Percentiles rank a stretch among this genome's conserved stretches.
phyloP scores from a whole-genome alignment of 106 monocot species.

The Cymbidium sinense region DNA sequence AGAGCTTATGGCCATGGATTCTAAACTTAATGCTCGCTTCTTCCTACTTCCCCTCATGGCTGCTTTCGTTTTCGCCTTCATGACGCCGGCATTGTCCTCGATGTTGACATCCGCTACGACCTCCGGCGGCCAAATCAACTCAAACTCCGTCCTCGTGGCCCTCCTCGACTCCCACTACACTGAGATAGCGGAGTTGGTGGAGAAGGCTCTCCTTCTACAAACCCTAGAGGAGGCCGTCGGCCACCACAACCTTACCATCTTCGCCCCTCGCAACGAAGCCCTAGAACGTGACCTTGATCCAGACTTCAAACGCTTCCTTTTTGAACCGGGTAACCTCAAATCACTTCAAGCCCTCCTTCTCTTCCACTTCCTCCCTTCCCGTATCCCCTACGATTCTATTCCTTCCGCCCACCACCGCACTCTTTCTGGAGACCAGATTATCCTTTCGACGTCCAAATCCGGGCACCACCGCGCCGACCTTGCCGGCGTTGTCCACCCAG shows the following conservation, averaged over 20 bases:
- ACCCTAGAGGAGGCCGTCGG: conserved; percentile 77
- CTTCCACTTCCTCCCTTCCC: conserved; percentile 43
- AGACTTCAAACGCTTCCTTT: conserved; percentile 87
- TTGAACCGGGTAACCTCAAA: conserved; percentile 70
- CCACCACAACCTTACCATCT: conserved; percentile 76
- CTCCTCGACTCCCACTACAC: conserved; percentile 73
- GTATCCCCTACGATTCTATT: conserved; percentile 18
- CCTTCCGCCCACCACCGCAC: conserved; percentile 24
- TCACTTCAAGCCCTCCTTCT: conserved; percentile 63
- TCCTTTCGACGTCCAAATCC: conserved; percentile 9
- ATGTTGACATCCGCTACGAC: too few relatives aligned
- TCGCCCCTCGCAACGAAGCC: conserved; percentile 82
- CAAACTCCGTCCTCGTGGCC: conserved; percentile 46
- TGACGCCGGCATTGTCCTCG: not conserved
- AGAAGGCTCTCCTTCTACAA: conserved; percentile 81
- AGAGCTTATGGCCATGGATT: not conserved
- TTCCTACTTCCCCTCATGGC: not conserved
- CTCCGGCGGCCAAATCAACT: conserved; percentile 20
- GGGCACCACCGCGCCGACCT: conserved; percentile 13
- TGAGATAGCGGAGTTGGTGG: conserved; percentile 79
- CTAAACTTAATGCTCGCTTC: too few relatives aligned
- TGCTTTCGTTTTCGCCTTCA: not conserved
- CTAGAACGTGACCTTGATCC: conserved; percentile 89
- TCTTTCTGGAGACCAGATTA: conserved; percentile 42
- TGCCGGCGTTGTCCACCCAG: conserved; percentile 47